Base-by-base conservation (phyloP, 805 yeast species). In the Wickerhamomyces strasburgensis region DNA sequence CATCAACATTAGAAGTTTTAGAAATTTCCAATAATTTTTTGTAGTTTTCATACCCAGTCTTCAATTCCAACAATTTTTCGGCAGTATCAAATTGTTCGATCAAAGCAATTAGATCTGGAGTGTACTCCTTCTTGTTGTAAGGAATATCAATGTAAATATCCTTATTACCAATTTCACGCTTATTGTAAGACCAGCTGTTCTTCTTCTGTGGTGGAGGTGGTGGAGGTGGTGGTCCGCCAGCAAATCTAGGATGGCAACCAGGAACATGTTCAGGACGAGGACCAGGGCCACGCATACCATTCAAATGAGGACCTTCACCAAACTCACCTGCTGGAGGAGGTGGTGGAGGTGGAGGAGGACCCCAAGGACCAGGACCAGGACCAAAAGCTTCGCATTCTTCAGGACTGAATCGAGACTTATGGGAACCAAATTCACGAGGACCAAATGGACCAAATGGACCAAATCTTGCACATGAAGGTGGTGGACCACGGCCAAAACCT, bases 61-160 rank as follows among this genome's bases (percentile, higher is more conserved):
- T 11, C 6, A 46, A 29, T 3, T 34, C 29, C n/a, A n/a, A 14
- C 8, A 46, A 35, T 27, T 46, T 40, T 14, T 40, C 46, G 6
- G 32, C 30, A 2, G 42, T 35, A 29, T 38, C 34, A 16, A 35
- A 42, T 8, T 34, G 18, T n/a, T 27, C 13, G 6, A 32, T 23
- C n/a, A 42, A 26, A 0, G 33, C 36, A 14, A 35, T 15, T n/a
- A 37, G 6, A 3, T 14, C 19, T 4, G 32, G 7, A 9, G 16
- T 23, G n/a, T 34, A 32, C 8, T 8, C 27, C 4, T 32, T 19
- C 14, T 30, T 17, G 7, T 29, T 13, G n/a, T 29, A 9, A 4
- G 47, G 39, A 23, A 39, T 30, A 21, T 39, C 43, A 27, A 39
- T 34, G 29, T 10, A 26, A n/a, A 38, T 25, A 19, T 35, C 37